Evolutionary conservation across 2,329 filamentous ascomycete species (phyloP).

Genomic region (Aphanoascus verrucosus): DNA sequence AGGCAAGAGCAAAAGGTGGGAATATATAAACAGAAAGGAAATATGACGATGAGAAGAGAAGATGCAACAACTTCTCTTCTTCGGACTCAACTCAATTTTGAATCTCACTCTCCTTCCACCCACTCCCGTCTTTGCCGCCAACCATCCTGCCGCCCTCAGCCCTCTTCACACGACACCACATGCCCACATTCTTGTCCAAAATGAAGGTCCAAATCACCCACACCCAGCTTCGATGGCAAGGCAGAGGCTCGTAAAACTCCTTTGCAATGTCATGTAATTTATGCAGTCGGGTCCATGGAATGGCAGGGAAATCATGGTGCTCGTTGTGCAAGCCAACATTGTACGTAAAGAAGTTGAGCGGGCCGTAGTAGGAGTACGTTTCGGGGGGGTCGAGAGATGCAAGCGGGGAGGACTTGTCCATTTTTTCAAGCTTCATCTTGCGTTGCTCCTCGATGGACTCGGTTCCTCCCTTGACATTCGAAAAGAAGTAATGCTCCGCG

Average conservation of each 20-base stretch:
- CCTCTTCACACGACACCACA: slow-evolving; percentile 88
- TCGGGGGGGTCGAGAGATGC: slow-evolving; percentile 65
- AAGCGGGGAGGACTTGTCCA: slow-evolving; percentile 33
- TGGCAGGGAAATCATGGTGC: slow-evolving; percentile 95
- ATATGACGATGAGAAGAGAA: not conserved
- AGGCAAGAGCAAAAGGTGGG: not conserved
- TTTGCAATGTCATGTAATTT: slow-evolving; percentile 65
- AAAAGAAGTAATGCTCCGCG: slow-evolving; percentile 82
- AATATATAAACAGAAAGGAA: not conserved
- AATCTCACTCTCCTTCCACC: slow-evolving; percentile 60
- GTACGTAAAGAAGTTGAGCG: slow-evolving; percentile 84
- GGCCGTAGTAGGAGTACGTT: slow-evolving; percentile 94
- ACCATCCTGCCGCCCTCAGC: slow-evolving; percentile 61
- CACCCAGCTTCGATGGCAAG: slow-evolving; percentile 79
- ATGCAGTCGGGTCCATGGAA: slow-evolving; percentile 84
- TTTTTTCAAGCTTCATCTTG: slow-evolving; percentile 20
- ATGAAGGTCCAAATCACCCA: slow-evolving; percentile 95
- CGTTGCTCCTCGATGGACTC: slow-evolving; percentile 45
- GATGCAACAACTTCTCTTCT: not conserved
- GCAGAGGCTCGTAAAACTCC: slow-evolving; percentile 86
- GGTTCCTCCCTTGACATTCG: slow-evolving; percentile 29
- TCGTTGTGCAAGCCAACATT: slow-evolving; percentile 98
- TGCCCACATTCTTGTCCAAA: slow-evolving; percentile 74
- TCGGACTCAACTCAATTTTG: slow-evolving; percentile 42
- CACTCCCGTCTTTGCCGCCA: slow-evolving; percentile 39